A percentile compares a stretch with the other conserved stretches of the same genome.
phyloP scores from a whole-genome alignment of 495 filamentous ascomycete genomes.

The Usnea hakonensis region DNA sequence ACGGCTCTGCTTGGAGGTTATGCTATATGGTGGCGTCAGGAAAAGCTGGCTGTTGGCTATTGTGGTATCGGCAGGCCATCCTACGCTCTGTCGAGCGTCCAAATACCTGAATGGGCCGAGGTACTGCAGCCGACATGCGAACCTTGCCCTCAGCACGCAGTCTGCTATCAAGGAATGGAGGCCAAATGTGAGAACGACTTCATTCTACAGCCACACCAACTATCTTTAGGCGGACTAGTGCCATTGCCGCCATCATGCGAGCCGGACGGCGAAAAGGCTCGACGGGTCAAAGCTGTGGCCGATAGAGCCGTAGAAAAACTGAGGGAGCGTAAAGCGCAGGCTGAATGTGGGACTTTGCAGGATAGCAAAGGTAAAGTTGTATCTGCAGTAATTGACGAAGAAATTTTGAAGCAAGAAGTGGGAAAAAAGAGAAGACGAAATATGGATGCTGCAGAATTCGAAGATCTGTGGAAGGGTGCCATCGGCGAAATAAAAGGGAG shows the following conservation, averaged over 20 bases:
- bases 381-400: slow-evolving; percentile 59
- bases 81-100: slow-evolving; percentile 40
- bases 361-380: slow-evolving; percentile 52
- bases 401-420: slow-evolving; percentile 69
- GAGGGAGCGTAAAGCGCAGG: slow-evolving; percentile 76
- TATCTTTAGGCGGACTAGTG: slow-evolving; percentile 70
- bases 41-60: slow-evolving; percentile 90
- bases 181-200: slow-evolving; percentile 81
- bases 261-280: slow-evolving; percentile 85
- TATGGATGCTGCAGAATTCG: slow-evolving; percentile 81
- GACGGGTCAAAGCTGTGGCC: slow-evolving; percentile 76
- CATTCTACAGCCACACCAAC: slow-evolving; percentile 73
- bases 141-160: slow-evolving; percentile 84
- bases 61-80: slow-evolving; percentile 75
- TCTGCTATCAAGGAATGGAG: slow-evolving; percentile 70
- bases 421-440: slow-evolving; percentile 63
- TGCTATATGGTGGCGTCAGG: slow-evolving; percentile 77
- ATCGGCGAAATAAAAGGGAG: slow-evolving; percentile 73
- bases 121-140: slow-evolving; percentile 76
- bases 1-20: slow-evolving; percentile 62
- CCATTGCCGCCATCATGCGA: slow-evolving; percentile 91
- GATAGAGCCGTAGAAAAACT: slow-evolving; percentile 84
- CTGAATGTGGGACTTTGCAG: slow-evolving; percentile 75
- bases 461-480: slow-evolving; percentile 81
- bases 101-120: slow-evolving; percentile 59